Conservation (phyloP, 1,139 yeast species). For the Wickerhamiella pararugosa region DNA sequence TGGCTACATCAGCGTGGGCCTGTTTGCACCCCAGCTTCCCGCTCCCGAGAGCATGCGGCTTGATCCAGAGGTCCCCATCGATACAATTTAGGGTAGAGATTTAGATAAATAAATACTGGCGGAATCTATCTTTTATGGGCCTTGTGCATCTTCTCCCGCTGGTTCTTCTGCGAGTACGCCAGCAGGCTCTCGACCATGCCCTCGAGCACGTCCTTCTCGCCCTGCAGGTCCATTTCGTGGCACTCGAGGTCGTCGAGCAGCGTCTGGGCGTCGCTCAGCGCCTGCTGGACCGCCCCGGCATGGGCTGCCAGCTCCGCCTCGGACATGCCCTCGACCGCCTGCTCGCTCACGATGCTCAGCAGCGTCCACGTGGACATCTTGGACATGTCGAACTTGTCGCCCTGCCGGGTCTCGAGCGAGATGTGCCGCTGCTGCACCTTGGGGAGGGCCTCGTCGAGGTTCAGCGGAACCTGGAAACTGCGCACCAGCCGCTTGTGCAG, state of each 20-base stretch:
- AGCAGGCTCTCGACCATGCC: slow-evolving; percentile 56
- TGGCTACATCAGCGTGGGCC: slow-evolving; percentile 45
- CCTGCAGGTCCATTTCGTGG: slow-evolving; percentile 31
- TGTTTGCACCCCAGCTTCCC: slow-evolving; percentile 52
- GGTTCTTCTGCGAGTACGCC: slow-evolving; percentile 42
- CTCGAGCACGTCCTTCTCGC: slow-evolving; percentile 50
- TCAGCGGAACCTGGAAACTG: slow-evolving; percentile 44
- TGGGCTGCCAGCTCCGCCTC: slow-evolving; percentile 22
- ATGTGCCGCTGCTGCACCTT: slow-evolving; percentile 20
- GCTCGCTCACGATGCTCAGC: slow-evolving; percentile 22
- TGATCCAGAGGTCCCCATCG: slow-evolving; percentile 21
- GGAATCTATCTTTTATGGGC: neutral
- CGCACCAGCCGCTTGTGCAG: slow-evolving; percentile 42
- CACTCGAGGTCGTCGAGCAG: slow-evolving; percentile 36
- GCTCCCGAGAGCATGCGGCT: slow-evolving; percentile 48
- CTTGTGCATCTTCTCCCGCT: slow-evolving; percentile 10
- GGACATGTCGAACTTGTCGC: slow-evolving; percentile 5
- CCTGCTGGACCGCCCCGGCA: slow-evolving; percentile 18
- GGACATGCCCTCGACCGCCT: slow-evolving; percentile 25
- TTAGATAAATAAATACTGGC: neutral
- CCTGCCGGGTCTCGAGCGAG: slow-evolving; percentile 17
- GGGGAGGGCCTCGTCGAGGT: slow-evolving; percentile 36
- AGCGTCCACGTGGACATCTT: slow-evolving; percentile 20
- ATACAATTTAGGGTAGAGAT: slow-evolving; percentile 16
- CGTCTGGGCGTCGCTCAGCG: slow-evolving; percentile 23